Percentiles rank a stretch among this genome's conserved stretches.
Conservation (phyloP, 2,329 filamentous ascomycete genomes). For the Colletotrichum noveboracense region DNA sequence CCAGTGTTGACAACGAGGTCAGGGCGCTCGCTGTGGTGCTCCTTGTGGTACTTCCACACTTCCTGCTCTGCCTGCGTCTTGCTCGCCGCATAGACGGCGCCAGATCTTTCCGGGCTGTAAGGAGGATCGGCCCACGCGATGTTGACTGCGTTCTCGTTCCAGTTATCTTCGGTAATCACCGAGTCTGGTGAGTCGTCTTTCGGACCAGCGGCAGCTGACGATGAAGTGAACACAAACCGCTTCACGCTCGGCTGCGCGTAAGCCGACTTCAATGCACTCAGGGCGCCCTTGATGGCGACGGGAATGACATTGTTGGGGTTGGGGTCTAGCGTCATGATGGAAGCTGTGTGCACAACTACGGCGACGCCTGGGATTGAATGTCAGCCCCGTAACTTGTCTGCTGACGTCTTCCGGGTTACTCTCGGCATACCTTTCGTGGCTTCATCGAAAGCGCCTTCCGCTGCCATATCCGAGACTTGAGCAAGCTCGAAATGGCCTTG, state of each 20-base stretch:
- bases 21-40: conserved; percentile 34
- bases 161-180: conserved; percentile 22
- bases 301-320: conserved; percentile 49
- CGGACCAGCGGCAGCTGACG: conserved; percentile 8
- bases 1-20: conserved; percentile 32
- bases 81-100: conserved; percentile 39
- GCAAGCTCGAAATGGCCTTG: conserved; percentile 39
- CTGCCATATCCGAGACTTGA: conserved; percentile 41
- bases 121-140: conserved; percentile 34
- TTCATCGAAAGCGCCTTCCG: conserved; percentile 40
- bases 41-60: conserved; percentile 40
- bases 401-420: too few relatives aligned
- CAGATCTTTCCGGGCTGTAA: conserved; percentile 23
- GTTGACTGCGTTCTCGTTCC: conserved; percentile 33
- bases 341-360: conserved; percentile 50
- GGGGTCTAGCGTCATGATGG: conserved; percentile 39
- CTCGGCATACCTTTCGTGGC: conserved; percentile 37
- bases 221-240: conserved; percentile 26
- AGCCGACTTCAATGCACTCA: conserved; percentile 44
- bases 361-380: conserved; percentile 24
- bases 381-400: background rate
- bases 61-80: conserved; percentile 41
- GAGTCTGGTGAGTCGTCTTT: background rate
- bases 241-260: conserved; percentile 44
- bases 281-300: conserved; percentile 35